phyloP scores from a whole-genome alignment of 2,329 filamentous ascomycete species.

The Cercospora berteroae region DNA sequence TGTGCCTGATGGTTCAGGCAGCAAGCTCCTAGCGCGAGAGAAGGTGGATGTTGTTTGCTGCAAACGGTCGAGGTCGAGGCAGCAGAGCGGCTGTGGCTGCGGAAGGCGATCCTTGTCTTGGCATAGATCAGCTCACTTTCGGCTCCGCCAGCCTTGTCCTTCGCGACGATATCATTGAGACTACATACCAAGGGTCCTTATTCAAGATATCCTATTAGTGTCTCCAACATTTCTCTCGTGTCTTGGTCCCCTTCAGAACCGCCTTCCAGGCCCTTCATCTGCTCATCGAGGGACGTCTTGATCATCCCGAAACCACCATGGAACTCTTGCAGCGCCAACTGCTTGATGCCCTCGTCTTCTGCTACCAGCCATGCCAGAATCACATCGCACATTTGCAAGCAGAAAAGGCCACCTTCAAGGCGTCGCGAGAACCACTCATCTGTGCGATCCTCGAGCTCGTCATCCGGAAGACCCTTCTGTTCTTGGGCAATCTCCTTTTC shows the following conservation, averaged over 20 bases:
- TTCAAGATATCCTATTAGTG: conserved; percentile 45
- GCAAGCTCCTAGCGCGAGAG: neutral
- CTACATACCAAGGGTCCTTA: neutral
- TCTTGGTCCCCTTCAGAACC: conserved; percentile 51
- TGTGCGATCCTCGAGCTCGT: conserved; percentile 61
- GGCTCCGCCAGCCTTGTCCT: neutral
- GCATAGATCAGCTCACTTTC: neutral
- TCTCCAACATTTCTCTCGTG: conserved; percentile 64
- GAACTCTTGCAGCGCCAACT: conserved; percentile 62
- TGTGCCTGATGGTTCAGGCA: neutral
- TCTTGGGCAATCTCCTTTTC: conserved; percentile 63
- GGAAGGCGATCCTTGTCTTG: neutral
- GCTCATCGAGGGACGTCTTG: conserved; percentile 66
- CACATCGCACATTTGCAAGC: conserved; percentile 77
- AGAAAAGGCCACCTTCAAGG: conserved; percentile 81
- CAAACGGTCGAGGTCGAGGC: neutral
- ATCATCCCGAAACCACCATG: conserved; percentile 66
- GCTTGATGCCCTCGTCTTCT: conserved; percentile 75
- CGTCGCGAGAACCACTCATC: conserved; percentile 72
- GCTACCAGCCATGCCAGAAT: conserved; percentile 87
- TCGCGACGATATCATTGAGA: neutral
- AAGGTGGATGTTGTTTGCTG: neutral
- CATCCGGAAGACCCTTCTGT: conserved; percentile 53
- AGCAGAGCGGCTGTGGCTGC: conserved; percentile 9
- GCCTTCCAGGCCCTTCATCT: conserved; percentile 59